Conservation (phyloP, 768 basidiomycete genomes). For the Russula lepida region DNA sequence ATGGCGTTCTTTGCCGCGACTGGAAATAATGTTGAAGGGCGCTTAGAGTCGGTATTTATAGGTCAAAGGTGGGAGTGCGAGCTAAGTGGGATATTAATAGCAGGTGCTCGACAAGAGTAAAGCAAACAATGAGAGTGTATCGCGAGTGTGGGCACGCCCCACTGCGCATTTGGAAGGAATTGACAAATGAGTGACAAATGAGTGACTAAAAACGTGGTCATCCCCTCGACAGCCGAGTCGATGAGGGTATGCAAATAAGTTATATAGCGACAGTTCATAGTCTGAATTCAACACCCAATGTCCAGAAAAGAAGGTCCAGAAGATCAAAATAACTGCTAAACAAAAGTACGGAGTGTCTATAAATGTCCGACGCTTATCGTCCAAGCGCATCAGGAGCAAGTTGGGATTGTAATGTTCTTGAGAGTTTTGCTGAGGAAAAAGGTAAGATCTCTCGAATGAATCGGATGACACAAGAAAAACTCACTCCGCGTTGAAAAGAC, state of each 20-base stretch:
- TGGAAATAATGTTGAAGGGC: background rate
- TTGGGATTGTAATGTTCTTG: slow-evolving; percentile 62
- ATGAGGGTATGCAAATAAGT: no score
- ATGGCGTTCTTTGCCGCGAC: slow-evolving; percentile 3
- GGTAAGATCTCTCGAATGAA: background rate
- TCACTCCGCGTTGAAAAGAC: slow-evolving; percentile 53
- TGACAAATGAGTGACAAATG: slow-evolving; percentile 10
- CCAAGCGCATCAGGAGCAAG: slow-evolving; percentile 32
- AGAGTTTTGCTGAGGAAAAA: slow-evolving; percentile 48
- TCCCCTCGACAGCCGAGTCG: background rate
- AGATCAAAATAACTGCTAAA: background rate
- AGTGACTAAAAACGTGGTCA: slow-evolving; percentile 5
- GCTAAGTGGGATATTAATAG: background rate
- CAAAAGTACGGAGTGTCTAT: background rate
- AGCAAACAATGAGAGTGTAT: no score
- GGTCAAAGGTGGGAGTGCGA: slow-evolving; percentile 2
- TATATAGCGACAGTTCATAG: background rate
- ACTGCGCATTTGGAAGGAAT: slow-evolving; percentile 5
- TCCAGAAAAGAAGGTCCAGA: background rate
- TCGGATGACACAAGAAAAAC: slow-evolving; percentile 16
- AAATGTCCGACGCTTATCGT: background rate
- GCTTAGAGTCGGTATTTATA: background rate
- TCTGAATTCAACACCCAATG: background rate
- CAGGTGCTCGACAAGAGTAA: no score
- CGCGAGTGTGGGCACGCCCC: no score